Conservation (phyloP, 2,329 filamentous ascomycete species). For the Pseudogymnoascus sp. region DNA sequence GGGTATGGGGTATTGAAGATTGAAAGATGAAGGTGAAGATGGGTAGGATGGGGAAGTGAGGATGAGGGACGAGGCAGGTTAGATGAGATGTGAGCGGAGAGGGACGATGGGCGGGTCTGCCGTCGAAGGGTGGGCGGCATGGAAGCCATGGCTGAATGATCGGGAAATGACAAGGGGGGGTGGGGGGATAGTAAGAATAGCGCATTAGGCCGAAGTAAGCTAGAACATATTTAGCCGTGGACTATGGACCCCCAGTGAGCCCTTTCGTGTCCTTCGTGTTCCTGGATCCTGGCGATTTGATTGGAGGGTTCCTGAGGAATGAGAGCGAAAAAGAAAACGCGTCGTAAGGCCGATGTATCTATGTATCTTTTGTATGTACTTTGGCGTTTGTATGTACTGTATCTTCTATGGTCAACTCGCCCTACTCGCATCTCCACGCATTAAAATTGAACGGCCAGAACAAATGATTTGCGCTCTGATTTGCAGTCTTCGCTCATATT, state of each 20-base stretch:
- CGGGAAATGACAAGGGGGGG: conserved; percentile 2
- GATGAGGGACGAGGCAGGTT: conserved; percentile 1
- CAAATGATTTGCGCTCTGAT: not conserved
- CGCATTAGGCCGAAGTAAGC: conserved; percentile 5
- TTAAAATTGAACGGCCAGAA: not conserved
- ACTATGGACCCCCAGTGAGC: not conserved
- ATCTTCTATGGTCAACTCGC: no score
- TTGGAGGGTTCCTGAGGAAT: not conserved
- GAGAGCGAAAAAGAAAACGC: not conserved
- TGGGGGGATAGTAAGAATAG: not conserved
- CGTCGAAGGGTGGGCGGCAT: conserved; percentile 1
- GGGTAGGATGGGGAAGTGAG: not conserved
- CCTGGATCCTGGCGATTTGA: not conserved
- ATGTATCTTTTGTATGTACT: not conserved
- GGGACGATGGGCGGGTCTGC: conserved; percentile 1
- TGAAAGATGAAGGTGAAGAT: not conserved
- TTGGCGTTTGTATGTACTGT: not conserved
- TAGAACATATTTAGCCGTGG: not conserved
- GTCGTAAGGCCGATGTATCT: not conserved
- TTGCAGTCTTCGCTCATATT: not conserved
- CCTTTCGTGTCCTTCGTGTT: not conserved
- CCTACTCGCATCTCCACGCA: not conserved
- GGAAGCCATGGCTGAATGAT: conserved; percentile 8
- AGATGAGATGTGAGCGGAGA: not conserved
- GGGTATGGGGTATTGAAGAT: not conserved